A percentile compares a stretch with the other conserved stretches of the same genome.
Evolutionary conservation across 768 basidiomycete species (phyloP).

Genomic region (Tricholoma terreum): DNA sequence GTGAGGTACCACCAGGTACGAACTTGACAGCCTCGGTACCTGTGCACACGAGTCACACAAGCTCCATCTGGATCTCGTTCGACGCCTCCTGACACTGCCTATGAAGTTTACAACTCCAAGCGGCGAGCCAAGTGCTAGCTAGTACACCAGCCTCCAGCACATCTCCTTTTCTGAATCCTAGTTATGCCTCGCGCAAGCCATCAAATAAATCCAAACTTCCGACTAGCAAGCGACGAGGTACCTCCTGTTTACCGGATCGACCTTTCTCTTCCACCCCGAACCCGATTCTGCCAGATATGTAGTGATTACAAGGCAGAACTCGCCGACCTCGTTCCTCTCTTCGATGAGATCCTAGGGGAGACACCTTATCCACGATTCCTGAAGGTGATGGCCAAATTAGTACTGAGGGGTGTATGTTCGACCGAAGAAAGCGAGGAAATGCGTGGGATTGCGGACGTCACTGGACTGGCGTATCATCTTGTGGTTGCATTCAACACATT

Average conservation of each 20-base stretch:
- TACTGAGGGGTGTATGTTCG: background rate
- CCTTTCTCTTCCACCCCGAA: background rate
- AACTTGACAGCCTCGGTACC: too few species aligned
- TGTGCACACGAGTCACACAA: too few species aligned
- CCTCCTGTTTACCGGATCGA: background rate
- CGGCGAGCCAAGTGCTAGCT: too few species aligned
- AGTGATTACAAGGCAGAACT: background rate
- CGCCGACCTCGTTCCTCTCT: background rate
- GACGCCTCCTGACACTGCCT: too few species aligned
- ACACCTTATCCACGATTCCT: background rate
- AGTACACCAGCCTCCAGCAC: too few species aligned
- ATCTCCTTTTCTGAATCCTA: too few species aligned
- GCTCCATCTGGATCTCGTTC: too few species aligned
- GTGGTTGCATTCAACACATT: background rate
- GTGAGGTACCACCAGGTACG: too few species aligned
- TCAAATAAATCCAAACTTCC: background rate
- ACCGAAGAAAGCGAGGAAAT: background rate
- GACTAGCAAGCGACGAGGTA: background rate
- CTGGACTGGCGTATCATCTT: background rate
- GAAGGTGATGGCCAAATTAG: background rate
- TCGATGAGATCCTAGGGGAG: background rate
- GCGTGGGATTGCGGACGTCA: background rate
- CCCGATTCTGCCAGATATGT: background rate
- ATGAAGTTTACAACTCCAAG: too few species aligned
- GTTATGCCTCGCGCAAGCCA: background rate